These are phyloP conservation scores for Zychaea mexicana DNA, from an alignment of 371 early-diverging fungal genomes.

Conservation along the genomic window DNA sequence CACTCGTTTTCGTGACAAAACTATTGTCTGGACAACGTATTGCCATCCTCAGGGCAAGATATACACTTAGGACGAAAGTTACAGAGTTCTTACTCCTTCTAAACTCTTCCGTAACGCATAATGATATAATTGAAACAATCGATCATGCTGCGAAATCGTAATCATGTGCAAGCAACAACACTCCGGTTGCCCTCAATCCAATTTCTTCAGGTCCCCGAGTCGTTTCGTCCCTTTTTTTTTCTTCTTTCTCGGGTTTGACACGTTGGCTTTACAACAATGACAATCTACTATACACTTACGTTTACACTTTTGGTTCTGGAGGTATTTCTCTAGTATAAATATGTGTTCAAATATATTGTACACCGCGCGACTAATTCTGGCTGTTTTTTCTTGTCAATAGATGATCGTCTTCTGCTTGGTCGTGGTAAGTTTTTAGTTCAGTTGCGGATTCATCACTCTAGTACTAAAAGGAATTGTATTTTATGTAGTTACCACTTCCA, in stretches of 20 bases:
- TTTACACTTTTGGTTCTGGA: conserved; percentile 46
- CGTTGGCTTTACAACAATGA: conserved; percentile 27
- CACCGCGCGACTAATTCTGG: neutral
- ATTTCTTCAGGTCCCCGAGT: neutral
- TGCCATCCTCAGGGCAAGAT: too few species aligned
- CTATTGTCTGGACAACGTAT: too few species aligned
- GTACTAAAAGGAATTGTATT: neutral
- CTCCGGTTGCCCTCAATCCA: neutral
- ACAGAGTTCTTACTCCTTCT: too few species aligned
- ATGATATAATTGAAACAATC: neutral
- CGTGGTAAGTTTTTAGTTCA: conserved; percentile 29
- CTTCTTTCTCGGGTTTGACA: neutral
- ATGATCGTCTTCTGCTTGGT: conserved; percentile 57
- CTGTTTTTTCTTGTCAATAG: conserved; percentile 18
- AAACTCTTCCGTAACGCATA: neutral
- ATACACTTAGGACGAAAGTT: too few species aligned
- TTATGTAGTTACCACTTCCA: conserved; percentile 56
- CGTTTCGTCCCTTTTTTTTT: too few species aligned
- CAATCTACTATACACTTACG: conserved; percentile 48
- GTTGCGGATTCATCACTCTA: neutral
- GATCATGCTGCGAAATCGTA: too few species aligned
- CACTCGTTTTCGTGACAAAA: too few species aligned
- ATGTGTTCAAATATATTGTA: neutral
- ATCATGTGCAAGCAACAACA: neutral
- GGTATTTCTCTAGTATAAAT: conserved; percentile 35